Evolutionary conservation across 2,329 filamentous ascomycete genomes (phyloP).

Genomic region (Colletotrichum spaethianum): DNA sequence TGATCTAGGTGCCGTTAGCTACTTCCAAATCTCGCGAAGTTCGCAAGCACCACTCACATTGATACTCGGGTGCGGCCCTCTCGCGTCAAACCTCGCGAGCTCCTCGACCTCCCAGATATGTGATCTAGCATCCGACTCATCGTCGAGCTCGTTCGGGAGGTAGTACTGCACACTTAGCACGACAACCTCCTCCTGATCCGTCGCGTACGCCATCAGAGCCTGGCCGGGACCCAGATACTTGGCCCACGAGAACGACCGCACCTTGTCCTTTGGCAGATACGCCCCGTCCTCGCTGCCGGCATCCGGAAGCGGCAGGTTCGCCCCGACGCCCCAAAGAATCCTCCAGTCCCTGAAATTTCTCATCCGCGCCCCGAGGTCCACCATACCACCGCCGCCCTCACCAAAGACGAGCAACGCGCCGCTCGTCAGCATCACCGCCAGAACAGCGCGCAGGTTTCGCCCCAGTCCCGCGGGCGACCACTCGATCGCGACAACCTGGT

Average conservation of each 20-base stretch:
- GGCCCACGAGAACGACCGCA: slow-evolving; percentile 69
- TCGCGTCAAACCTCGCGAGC: slow-evolving; percentile 62
- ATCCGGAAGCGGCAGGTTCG: slow-evolving; percentile 63
- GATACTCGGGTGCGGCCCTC: slow-evolving; percentile 58
- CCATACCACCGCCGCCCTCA: slow-evolving; percentile 53
- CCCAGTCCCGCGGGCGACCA: slow-evolving; percentile 75
- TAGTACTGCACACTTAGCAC: slow-evolving; percentile 64
- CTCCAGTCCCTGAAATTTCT: slow-evolving; percentile 65
- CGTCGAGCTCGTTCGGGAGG: slow-evolving; percentile 56
- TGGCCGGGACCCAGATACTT: slow-evolving; percentile 56
- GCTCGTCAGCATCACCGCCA: slow-evolving; percentile 65
- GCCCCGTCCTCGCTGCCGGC: slow-evolving; percentile 49
- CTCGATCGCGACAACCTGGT: slow-evolving; percentile 66
- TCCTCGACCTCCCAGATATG: slow-evolving; percentile 66
- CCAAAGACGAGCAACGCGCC: slow-evolving; percentile 67
- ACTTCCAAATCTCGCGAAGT: too few relatives aligned
- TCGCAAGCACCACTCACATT: not conserved
- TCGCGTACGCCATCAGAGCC: slow-evolving; percentile 66
- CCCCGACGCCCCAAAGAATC: slow-evolving; percentile 70
- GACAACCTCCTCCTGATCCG: slow-evolving; percentile 64
- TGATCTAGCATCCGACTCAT: slow-evolving; percentile 63
- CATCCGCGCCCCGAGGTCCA: slow-evolving; percentile 49
- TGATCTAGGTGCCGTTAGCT: slow-evolving; percentile 14
- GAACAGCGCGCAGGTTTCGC: slow-evolving; percentile 65
- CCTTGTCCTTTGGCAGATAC: slow-evolving; percentile 46